Base-by-base conservation (phyloP, 345 rosid species). In the Ailanthus altissimus region DNA sequence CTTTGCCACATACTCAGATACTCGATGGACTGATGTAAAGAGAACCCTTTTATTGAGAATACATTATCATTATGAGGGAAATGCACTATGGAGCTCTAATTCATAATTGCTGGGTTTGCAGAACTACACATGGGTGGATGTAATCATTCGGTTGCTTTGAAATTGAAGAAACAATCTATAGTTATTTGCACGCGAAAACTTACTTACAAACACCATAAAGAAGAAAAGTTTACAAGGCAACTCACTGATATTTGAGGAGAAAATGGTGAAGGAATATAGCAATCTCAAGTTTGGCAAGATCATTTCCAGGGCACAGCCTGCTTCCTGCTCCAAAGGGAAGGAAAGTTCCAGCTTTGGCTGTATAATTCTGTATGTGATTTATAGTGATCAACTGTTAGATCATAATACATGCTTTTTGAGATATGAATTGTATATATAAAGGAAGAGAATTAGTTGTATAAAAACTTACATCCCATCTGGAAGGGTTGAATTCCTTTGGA, bases 261-360 rank as follows among this genome's bases (percentile, higher is more conserved):
- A 94, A 94, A 83, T 92, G 84, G 59, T 94, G 98, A 75, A 94
- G 92, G 70, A 90, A 94, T 21, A 91, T 85, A 8, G 94, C 75
- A 47, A 94, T 90, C 80, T 92, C 98, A 42, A 94, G 89, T 86
- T 89, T 94, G 21, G 96, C 94, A 6, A 94, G 94, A 86, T 92
- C 94, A 65, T 92, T 92, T 81, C 98, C 98, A 12, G 97, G 97
- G 78, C 97, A 94, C 53, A 92, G 68, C 80, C 89, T 84, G 76
- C 92, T 90, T 79, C 98, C 96, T 68, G 86, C 90, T 77, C 98
- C 98, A 74, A 94, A 94, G 50, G 94, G 97, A 77, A 94, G 91
- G 83, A 91, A 94, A 59, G 75, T 75, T 36, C 97, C 91, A 16
- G 97, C 88, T 84, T 84, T 94, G 11, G 92, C 78, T 14, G 78